Conservation (phyloP, 1,139 yeast species). For the Sugiyamaella xylanicola region DNA sequence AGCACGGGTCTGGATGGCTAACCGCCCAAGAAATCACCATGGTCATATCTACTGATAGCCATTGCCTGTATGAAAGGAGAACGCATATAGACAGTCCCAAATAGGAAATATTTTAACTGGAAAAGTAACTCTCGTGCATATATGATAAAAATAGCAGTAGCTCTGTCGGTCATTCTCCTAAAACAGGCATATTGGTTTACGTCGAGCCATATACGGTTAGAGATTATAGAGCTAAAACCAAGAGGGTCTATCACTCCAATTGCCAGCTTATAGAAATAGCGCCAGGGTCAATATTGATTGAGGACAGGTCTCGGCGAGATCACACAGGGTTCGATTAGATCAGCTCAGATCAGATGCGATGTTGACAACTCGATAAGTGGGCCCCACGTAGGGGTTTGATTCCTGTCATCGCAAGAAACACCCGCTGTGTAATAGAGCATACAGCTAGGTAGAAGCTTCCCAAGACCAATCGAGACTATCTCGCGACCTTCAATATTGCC, state of each 20-base stretch:
- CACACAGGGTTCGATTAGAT: not conserved
- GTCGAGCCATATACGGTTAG: slow-evolving; percentile 6
- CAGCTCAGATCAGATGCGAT: not conserved
- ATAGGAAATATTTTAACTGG: slow-evolving; percentile 8
- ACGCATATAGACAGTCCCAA: not conserved
- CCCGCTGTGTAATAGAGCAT: too few relatives aligned
- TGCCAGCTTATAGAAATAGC: too few relatives aligned
- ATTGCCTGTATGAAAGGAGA: not conserved
- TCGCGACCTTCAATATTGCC: too few relatives aligned
- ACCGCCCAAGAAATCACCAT: too few relatives aligned
- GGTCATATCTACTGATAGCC: not conserved
- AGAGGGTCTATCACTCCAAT: not conserved
- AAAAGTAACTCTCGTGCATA: slow-evolving; percentile 1
- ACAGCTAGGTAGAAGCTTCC: too few relatives aligned
- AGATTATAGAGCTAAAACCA: not conserved
- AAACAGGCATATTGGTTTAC: slow-evolving; percentile 4
- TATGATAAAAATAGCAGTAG: slow-evolving; percentile 9
- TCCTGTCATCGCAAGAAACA: not conserved
- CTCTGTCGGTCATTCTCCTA: slow-evolving; percentile 2
- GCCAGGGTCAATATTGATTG: not conserved
- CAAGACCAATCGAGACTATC: too few relatives aligned
- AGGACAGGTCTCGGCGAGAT: not conserved
- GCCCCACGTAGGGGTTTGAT: not conserved
- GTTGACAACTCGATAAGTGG: not conserved
- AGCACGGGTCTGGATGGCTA: too few relatives aligned